Percentiles rank a stretch among this genome's conserved stretches.
phyloP scores from a whole-genome alignment of 192 early-diverging fungal species.

The Mortierella hygrophila region DNA sequence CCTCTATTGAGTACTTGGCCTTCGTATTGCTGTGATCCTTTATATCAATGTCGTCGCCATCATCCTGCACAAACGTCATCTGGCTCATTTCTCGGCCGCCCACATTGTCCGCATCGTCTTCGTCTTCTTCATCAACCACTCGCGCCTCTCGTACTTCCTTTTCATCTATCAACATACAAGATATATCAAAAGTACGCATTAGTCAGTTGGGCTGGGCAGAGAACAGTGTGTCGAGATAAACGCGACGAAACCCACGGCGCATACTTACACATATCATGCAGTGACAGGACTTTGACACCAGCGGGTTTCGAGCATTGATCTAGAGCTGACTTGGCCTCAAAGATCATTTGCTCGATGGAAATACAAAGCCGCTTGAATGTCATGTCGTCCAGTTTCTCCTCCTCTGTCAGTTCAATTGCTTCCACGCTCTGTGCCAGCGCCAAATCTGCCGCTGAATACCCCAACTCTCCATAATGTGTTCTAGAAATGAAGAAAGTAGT shows the following conservation, averaged over 20 bases:
- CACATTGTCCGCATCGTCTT: neutral
- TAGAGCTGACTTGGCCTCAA: constrained; percentile 37
- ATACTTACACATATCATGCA: constrained; percentile 48
- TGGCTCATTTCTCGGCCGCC: neutral
- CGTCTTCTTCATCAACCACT: constrained; percentile 8
- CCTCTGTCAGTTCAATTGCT: constrained; percentile 46
- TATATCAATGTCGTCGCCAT: neutral
- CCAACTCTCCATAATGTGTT: constrained; percentile 23
- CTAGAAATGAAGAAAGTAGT: neutral
- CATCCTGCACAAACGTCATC: constrained; percentile 1
- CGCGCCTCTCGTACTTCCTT: constrained; percentile 18
- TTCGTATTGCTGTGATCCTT: neutral
- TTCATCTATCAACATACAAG: constrained; percentile 10
- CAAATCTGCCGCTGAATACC: constrained; percentile 30
- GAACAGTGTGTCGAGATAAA: neutral
- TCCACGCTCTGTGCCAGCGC: constrained; percentile 40
- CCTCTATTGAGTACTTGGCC: constrained; percentile 12
- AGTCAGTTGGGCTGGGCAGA: no score
- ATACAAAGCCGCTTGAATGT: constrained; percentile 42
- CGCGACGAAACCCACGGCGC: neutral
- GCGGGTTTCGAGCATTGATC: constrained; percentile 37
- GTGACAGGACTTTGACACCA: constrained; percentile 40
- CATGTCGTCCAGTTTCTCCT: constrained; percentile 39
- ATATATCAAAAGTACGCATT: no score
- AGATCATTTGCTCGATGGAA: constrained; percentile 43